phyloP scores from a whole-genome alignment of 192 early-diverging fungal species.

The Backusella tuberculispora region DNA sequence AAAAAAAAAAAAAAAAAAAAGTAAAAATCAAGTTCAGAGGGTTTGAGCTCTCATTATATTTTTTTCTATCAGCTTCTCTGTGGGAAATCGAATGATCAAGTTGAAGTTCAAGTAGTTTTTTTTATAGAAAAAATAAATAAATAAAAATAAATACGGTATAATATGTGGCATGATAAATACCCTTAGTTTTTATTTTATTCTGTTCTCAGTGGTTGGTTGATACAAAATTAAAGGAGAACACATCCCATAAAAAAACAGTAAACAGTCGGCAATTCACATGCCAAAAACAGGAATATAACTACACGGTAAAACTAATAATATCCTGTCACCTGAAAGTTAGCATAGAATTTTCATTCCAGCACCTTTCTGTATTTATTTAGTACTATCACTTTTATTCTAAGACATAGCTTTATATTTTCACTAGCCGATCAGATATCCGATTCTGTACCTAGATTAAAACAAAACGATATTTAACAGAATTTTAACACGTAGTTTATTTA shows the following conservation, averaged over 20 bases:
- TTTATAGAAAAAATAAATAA: neutral
- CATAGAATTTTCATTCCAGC: neutral
- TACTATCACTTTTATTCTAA: neutral
- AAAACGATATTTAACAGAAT: neutral
- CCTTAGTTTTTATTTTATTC: slow-evolving; percentile 9
- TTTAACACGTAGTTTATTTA: neutral
- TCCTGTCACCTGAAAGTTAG: neutral
- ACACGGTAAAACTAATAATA: neutral
- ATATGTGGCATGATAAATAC: slow-evolving; percentile 6
- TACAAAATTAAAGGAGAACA: slow-evolving; percentile 3
- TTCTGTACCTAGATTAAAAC: neutral
- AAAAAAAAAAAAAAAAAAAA: neutral
- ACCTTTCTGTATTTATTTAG: neutral
- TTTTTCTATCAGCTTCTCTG: neutral
- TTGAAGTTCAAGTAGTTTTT: neutral
- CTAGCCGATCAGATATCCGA: slow-evolving; percentile 20
- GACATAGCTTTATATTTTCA: neutral
- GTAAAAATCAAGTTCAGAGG: neutral
- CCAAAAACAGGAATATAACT: neutral
- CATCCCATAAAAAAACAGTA: neutral
- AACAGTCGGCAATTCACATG: neutral
- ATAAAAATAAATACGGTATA: slow-evolving; percentile 7
- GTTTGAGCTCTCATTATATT: neutral
- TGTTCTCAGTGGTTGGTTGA: neutral
- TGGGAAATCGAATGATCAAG: neutral